Base-by-base conservation (phyloP, 495 filamentous ascomycete genomes). In the Staphylotrichum longicolle region DNA sequence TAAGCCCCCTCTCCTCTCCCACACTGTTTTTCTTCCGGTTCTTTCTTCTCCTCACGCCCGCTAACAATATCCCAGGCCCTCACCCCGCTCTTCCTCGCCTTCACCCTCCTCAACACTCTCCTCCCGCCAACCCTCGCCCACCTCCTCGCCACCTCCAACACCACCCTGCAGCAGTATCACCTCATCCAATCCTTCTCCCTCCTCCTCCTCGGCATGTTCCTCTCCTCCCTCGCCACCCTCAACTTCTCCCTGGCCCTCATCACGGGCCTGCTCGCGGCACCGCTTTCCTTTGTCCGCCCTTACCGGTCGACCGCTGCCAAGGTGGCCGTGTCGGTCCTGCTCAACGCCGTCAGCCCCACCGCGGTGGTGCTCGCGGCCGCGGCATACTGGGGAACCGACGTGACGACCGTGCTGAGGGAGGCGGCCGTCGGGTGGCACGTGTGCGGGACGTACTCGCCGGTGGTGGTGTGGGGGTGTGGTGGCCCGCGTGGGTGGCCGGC, bases 401-500 rank as follows among this genome's bases (percentile, higher is more conserved):
- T 91, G 2, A 78, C 76, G 46, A 73, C 76, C 1, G 78, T 93
- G 3, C 75, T 97, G 54, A 80, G 81, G 45, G 83, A 90, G 72
- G 92, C 91, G 14, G 89, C 89, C 3, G 91, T 93, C 65, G 94
- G 90, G 0, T 98, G 93, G 94, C 80, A 88, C 68, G 90, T 96
- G 15, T 91, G 87, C 82, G 93, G 93, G 3, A 83, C 93, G 80
- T 96, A 91, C 80, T 96, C 91, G 42, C 80, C 88, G 61, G 85
- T 98, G 7, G 86, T 98, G 42, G 86, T 98, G 15, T 98, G 95
- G 91, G 91, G 72, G 91, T 98, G 35, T 98, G 94, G 94, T 98
- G 93, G 93, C 95, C 94, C 7, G 91, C 90, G 30, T 98, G 94
- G 95, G 66, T 96, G 55, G 82, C 84, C 12, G 91, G 76, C 6